phyloP scores from a whole-genome alignment of 164 flowering plant genomes.

The Annona cherimola region DNA sequence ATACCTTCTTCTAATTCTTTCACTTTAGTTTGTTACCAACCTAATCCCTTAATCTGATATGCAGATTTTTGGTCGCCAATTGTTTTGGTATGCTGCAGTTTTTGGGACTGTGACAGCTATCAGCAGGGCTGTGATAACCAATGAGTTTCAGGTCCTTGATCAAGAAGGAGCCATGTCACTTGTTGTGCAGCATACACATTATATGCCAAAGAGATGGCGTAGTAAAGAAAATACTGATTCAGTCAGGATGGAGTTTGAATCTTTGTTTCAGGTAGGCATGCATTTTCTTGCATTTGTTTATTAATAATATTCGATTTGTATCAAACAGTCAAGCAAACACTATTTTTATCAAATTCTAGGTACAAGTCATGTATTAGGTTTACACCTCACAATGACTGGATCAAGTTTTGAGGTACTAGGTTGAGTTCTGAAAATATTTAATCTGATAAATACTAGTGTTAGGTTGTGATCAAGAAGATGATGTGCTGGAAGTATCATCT shows the following conservation, averaged over 20 bases:
- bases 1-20: neutral
- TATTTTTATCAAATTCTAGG: no score
- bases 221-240: conserved; percentile 75
- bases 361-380: no score
- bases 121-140: conserved; percentile 74
- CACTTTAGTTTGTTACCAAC: neutral
- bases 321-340: no score
- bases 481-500: no score
- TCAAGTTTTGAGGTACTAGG: no score
- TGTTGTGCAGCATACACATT: conserved; percentile 87
- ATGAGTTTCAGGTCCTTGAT: conserved; percentile 85
- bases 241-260: conserved; percentile 80
- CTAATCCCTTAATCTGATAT: conserved; percentile 3
- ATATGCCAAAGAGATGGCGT: conserved; percentile 98
- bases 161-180: conserved; percentile 87
- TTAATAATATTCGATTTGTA: neutral
- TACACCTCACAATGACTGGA: no score
- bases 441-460: no score
- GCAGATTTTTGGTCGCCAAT: conserved; percentile 95
- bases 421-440: no score
- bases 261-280: conserved; percentile 75
- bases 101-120: conserved; percentile 94
- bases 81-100: conserved; percentile 96
- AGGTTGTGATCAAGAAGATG: no score
- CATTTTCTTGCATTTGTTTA: neutral